Conservation (phyloP, 179 eudicot species). For the Carnegiea gigantea region DNA sequence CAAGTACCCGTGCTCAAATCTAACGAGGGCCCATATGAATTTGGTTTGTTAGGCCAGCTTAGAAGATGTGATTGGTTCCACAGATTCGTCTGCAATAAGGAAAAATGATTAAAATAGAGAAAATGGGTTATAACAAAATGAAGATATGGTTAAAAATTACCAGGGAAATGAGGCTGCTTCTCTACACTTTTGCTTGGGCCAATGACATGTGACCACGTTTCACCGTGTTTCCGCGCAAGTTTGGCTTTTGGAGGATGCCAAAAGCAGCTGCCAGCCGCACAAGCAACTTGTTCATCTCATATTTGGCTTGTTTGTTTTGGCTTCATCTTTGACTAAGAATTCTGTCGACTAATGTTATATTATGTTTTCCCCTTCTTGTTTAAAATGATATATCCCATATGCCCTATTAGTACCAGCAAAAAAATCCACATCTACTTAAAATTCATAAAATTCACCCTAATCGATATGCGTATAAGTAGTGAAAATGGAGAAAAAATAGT, state of each 20-base stretch:
- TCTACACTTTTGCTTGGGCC: conserved; percentile 6
- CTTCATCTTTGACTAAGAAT: conserved; percentile 10
- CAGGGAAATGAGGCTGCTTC: conserved; percentile 10
- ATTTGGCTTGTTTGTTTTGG: neutral
- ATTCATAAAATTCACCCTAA: too few species aligned
- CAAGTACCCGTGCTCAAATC: neutral
- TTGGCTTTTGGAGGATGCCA: conserved; percentile 18
- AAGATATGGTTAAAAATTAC: conserved; percentile 17
- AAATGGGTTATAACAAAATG: conserved; percentile 2
- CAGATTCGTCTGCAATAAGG: conserved; percentile 7
- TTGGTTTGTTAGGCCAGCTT: conserved; percentile 11
- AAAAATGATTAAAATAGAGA: neutral
- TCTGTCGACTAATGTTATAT: too few species aligned
- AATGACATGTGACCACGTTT: conserved; percentile 15
- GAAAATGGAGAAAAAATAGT: too few species aligned
- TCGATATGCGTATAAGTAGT: too few species aligned
- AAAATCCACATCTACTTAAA: too few species aligned
- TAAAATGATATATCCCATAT: too few species aligned
- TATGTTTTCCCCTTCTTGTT: too few species aligned
- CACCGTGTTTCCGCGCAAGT: neutral
- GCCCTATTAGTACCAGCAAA: too few species aligned
- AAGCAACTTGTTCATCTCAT: neutral
- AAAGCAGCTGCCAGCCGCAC: conserved; percentile 21
- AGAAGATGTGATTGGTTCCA: conserved; percentile 2
- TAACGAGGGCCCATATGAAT: neutral